Evolutionary conservation across 208 protist genomes (phyloP).

Genomic region (Balamuthia mandrillaris): DNA sequence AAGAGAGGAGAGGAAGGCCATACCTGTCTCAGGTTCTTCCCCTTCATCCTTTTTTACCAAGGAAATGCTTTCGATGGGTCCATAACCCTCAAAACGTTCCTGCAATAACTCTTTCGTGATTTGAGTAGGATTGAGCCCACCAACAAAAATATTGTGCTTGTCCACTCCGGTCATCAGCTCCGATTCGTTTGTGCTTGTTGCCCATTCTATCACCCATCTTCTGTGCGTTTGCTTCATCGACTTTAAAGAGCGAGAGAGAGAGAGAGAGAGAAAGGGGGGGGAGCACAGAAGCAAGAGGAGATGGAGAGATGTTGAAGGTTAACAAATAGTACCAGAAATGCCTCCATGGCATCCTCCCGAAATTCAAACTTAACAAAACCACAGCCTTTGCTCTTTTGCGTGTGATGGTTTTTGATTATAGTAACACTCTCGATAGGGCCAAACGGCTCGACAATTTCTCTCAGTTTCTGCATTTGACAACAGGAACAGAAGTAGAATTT

Average conservation of each 20-base stretch:
- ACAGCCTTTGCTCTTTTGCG: constrained; percentile 49
- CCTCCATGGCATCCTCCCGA: constrained; percentile 39
- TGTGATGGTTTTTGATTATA: constrained; percentile 48
- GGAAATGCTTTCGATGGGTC: not conserved
- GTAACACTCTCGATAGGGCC: constrained; percentile 43
- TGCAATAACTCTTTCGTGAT: constrained; percentile 19
- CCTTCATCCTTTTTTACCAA: not conserved
- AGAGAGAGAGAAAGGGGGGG: not conserved
- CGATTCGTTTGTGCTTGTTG: constrained; percentile 39
- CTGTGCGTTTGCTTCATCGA: not conserved
- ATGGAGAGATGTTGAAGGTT: not conserved
- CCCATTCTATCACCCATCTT: constrained; percentile 53
- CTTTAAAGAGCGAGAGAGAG: not conserved
- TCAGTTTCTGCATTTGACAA: constrained; percentile 1
- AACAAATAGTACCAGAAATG: constrained; percentile 41
- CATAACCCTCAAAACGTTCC: constrained; percentile 25
- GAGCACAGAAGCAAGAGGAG: not conserved
- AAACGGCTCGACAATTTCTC: constrained; percentile 4
- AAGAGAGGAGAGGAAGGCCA: too few species aligned
- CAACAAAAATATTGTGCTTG: constrained; percentile 35
- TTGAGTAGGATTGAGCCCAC: constrained; percentile 36
- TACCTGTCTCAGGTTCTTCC: not conserved
- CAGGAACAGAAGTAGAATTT: too few species aligned
- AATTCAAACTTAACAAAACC: constrained; percentile 48
- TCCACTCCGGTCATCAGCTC: constrained; percentile 42